Evolutionary conservation across 2,329 filamentous ascomycete species (phyloP).

Genomic region (Aspergillus chevalieri): DNA sequence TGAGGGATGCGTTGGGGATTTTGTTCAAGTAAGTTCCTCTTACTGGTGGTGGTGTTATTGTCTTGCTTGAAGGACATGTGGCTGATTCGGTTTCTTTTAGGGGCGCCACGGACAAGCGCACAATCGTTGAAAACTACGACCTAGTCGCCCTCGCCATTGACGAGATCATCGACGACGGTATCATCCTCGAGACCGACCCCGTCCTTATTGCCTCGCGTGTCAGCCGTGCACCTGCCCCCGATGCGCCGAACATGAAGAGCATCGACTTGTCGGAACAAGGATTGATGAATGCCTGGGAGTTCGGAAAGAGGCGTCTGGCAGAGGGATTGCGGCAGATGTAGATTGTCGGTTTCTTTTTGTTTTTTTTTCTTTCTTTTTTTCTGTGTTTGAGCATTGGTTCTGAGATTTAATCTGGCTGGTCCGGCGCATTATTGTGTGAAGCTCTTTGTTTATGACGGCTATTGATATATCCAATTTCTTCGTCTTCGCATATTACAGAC

Average conservation of each 20-base stretch:
- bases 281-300: constrained; percentile 86
- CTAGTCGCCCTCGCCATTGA: constrained; percentile 89
- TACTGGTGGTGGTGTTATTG: not conserved
- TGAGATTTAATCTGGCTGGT: constrained; percentile 28
- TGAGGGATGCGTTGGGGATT: constrained; percentile 83
- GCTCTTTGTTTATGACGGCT: constrained; percentile 16
- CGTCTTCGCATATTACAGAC: too few species aligned
- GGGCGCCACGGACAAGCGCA: constrained; percentile 94
- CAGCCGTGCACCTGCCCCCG: constrained; percentile 83
- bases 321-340: constrained; percentile 70
- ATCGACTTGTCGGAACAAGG: constrained; percentile 96
- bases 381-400: constrained; percentile 10
- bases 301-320: constrained; percentile 84
- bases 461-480: not conserved
- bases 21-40: constrained; percentile 68
- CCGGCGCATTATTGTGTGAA: constrained; percentile 29
- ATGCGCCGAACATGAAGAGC: constrained; percentile 79
- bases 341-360: constrained; percentile 14
- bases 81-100: constrained; percentile 40
- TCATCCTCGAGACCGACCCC: constrained; percentile 94
- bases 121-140: constrained; percentile 98
- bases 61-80: constrained; percentile 10
- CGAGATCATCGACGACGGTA: constrained; percentile 90
- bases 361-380: constrained; percentile 12
- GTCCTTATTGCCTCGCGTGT: constrained; percentile 89